Evolutionary conservation across 2,329 filamentous ascomycete species (phyloP).

Genomic region (Colletotrichum sp.): DNA sequence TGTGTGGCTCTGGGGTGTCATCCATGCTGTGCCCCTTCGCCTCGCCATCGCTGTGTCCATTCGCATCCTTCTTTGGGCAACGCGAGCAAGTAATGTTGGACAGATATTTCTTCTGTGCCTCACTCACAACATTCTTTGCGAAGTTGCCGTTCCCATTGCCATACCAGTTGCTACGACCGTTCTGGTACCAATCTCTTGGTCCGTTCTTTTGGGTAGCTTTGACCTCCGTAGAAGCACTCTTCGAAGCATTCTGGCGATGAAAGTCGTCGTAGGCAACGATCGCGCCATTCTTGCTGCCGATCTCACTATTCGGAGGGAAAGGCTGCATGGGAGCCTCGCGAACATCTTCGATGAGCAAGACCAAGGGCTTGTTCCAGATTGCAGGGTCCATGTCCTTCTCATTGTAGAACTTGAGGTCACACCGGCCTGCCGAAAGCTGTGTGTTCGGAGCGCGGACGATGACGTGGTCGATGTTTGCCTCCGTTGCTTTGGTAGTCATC

Average conservation of each 20-base stretch:
- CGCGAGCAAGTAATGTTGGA: neutral
- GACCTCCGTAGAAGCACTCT: neutral
- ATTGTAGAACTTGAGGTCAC: constrained; percentile 18
- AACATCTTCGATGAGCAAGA: constrained; percentile 35
- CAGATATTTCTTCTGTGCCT: neutral
- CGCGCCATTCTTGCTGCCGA: constrained; percentile 28
- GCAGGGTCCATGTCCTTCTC: neutral
- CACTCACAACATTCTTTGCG: neutral
- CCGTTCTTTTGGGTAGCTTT: neutral
- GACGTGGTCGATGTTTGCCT: constrained; percentile 45
- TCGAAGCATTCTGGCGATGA: neutral
- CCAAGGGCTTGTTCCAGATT: constrained; percentile 18
- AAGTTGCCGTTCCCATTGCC: neutral
- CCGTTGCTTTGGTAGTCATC: constrained; percentile 24
- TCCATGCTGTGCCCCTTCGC: neutral
- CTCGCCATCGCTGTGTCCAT: neutral
- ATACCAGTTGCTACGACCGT: neutral
- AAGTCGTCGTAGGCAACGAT: constrained; percentile 16
- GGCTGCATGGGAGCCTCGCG: constrained; percentile 43
- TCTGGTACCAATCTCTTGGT: neutral
- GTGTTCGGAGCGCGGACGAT: constrained; percentile 47
- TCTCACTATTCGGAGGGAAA: constrained; percentile 31
- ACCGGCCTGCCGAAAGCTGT: constrained; percentile 33
- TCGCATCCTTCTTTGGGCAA: neutral
- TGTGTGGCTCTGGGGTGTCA: neutral